A percentile compares a stretch with the other conserved stretches of the same genome.
phyloP scores from a whole-genome alignment of 805 yeast species.

The Saccharomycopsis oosterbeekiorum region DNA sequence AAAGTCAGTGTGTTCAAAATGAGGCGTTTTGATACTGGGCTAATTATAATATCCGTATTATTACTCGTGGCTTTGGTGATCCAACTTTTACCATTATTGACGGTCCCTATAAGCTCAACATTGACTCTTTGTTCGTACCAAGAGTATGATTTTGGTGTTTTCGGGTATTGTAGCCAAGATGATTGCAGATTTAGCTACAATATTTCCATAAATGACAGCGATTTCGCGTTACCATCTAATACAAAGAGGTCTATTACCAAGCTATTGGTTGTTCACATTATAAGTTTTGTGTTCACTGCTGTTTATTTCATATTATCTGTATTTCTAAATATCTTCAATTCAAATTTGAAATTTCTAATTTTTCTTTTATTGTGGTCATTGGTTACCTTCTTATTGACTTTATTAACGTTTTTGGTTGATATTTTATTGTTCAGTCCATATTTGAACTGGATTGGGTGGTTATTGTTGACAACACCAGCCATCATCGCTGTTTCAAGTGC shows the following conservation, averaged over 20 bases:
- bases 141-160: constrained; percentile 53
- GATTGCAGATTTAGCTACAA: constrained; percentile 20
- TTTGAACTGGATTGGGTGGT: constrained; percentile 80
- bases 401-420: constrained; percentile 75
- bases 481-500: constrained; percentile 55
- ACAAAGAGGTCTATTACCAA: constrained; percentile 51
- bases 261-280: constrained; percentile 57
- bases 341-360: constrained; percentile 31
- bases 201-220: constrained; percentile 39
- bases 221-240: constrained; percentile 45
- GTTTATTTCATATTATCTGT: constrained; percentile 33
- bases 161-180: constrained; percentile 46
- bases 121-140: constrained; percentile 42
- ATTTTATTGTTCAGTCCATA: constrained; percentile 67
- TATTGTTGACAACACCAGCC: constrained; percentile 59
- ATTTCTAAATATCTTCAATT: constrained; percentile 30
- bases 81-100: constrained; percentile 47
- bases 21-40: neutral
- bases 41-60: neutral
- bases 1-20: neutral
- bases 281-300: constrained; percentile 47
- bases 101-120: constrained; percentile 46
- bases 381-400: constrained; percentile 57
- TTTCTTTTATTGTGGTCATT: constrained; percentile 48
- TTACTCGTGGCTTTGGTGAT: constrained; percentile 38